Evolutionary conservation across 106 monocot species (phyloP), one percentile per base, ranked within the genome.

Genomic region (Acorus gramineus): DNA sequence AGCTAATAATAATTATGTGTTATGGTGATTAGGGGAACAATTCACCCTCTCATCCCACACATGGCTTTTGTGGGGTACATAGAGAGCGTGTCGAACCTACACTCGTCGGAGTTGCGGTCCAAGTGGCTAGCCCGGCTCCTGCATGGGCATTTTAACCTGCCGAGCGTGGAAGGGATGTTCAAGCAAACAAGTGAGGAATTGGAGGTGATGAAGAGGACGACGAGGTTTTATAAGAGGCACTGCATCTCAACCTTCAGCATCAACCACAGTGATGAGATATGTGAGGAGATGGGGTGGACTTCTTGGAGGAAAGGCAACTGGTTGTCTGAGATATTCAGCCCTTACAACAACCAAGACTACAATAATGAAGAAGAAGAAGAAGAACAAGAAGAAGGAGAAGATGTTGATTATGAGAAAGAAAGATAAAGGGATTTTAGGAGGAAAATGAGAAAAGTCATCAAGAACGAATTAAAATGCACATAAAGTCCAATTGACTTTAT

Each of bases 161-260:
- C 93, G n/a, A 67, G 56, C 43, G 77, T 79, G 7, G 78, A 76
- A 8, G 42, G 8, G 44, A 93, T 93, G 93, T 62, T 79, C 46
- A 42, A 42, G 59, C 85, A 86, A 61, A 71, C 71, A 2, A 8
- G 11, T 9, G 52, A 55, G 8, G 89, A 93, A 75, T 77, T 66
- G 3, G 93, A 85, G 69, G 65, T 86, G 11, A 93, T 89, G 93
- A 71, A 52, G 64, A 57, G 77, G 55, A 93, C 89, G 2, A 89
- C 93, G 10, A 59, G 93, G 63, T 93, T 93, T 76, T 93, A 89
- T 63, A 78, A 77, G 51, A 80, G 93, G 44, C 85, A 93, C 55
- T 93, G 93, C 79, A 89, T 93, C 71, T 93, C 93, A 11, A 93
- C 89, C 13, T 93, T 74, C 70, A 93, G 93, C 77, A 93, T 93